Base-by-base conservation (phyloP, 2,329 filamentous ascomycete species). In the Ceratocystis cubensis region DNA sequence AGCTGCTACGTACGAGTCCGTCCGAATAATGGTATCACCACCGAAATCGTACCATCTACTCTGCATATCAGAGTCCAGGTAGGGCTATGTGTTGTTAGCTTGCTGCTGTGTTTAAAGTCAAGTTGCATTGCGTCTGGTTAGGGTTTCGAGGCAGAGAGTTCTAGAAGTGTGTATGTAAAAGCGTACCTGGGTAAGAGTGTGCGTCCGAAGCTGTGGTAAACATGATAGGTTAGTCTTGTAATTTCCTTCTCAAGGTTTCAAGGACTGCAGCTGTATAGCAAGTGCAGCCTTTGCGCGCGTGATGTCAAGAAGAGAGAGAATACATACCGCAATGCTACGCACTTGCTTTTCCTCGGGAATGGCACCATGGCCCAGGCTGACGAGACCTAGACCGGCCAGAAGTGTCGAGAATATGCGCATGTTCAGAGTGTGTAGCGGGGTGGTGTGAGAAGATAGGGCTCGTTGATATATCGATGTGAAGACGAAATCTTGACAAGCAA, bases 31-130 rank as follows among this genome's bases (percentile, higher is more conserved):
- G 50, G 93, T 91, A 78, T 96, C 91, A 74, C 93, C 94, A 75
- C 94, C 94, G 83, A 95, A 99, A 79, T 99, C 94, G 78, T 93
- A 99, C 93, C 94, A 99, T 75, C 94, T 88, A 79, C 90, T 96
- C 79, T 95, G 89, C 87, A 97, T 92, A 76, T 97, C 94, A 69
- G 91, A 94, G 78, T 99, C 94, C 72, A 99, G 85, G 78, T 96
- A 99, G 69, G 94, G 94, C 88, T 96, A 74, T 70, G 65, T 70
- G 66, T 50, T 65, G 68, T 70, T 61, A 71, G 70, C 66, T 44
- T 30, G 15, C 8, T 5, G 56, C 22, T 37, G 28, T 37, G 28
- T 20, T 59, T 3, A n/a, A 46, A 53, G 50, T 65, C 68, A 70
- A 68, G 64, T 48, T 65, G 65, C 69, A 63, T 50, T 64, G 70